Percentiles rank a stretch among this genome's conserved stretches.
Evolutionary conservation across 805 yeast genomes (phyloP).

Genomic region (Saccharomycopsis babjevae): DNA sequence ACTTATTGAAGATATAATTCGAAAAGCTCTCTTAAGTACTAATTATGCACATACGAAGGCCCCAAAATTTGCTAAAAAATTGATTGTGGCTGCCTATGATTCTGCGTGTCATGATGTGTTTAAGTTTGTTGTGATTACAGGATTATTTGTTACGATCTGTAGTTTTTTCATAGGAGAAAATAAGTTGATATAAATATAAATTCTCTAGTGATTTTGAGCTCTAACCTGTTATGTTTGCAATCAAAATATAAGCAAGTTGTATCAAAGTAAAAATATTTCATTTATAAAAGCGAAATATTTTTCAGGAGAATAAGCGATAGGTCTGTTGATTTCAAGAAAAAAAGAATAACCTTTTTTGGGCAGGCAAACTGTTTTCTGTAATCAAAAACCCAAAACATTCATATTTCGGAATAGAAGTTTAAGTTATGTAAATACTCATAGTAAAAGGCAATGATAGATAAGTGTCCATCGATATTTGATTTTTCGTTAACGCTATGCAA

Average conservation of each 20-base stretch:
- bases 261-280: too few relatives aligned
- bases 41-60: slow-evolving; percentile 42
- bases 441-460: slow-evolving; percentile 47
- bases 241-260: too few relatives aligned
- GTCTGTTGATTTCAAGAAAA: too few relatives aligned
- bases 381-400: too few relatives aligned
- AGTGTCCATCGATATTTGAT: slow-evolving; percentile 43
- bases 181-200: neutral
- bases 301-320: too few relatives aligned
- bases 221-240: too few relatives aligned
- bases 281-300: too few relatives aligned
- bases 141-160: slow-evolving; percentile 2
- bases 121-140: slow-evolving; percentile 13
- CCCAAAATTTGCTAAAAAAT: slow-evolving; percentile 39
- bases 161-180: slow-evolving; percentile 12
- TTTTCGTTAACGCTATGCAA: slow-evolving; percentile 59
- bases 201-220: too few relatives aligned
- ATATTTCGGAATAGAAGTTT: slow-evolving; percentile 20
- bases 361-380: too few relatives aligned
- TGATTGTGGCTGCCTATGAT: slow-evolving; percentile 29
- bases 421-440: slow-evolving; percentile 41
- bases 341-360: too few relatives aligned
- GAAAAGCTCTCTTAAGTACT: slow-evolving; percentile 45
- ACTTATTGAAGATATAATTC: slow-evolving; percentile 32
- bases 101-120: slow-evolving; percentile 13